Evolutionary conservation across 2,329 filamentous ascomycete genomes (phyloP).

Genomic region (Alternaria brassicicola): DNA sequence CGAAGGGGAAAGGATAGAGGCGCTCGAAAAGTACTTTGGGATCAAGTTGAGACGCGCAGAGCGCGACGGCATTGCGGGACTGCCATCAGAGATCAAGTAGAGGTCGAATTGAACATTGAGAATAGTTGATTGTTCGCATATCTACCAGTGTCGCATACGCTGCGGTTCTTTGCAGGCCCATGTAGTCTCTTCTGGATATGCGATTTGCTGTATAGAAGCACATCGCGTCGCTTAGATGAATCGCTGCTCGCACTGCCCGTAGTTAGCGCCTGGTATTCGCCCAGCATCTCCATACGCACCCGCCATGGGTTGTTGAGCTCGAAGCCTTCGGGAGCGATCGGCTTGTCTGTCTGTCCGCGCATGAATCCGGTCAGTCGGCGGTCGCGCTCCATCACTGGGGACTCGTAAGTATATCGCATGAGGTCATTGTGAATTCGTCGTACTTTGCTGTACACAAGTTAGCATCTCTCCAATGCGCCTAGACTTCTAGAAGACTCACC

Average conservation of each 20-base stretch:
- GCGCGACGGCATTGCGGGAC: constrained; percentile 46
- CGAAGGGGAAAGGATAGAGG: constrained; percentile 53
- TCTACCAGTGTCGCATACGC: constrained; percentile 18
- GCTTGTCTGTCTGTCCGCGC: constrained; percentile 66
- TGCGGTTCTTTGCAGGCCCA: not conserved
- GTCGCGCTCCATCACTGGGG: constrained; percentile 70
- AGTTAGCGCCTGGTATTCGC: constrained; percentile 32
- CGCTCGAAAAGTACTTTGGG: constrained; percentile 53
- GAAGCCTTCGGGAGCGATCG: constrained; percentile 65
- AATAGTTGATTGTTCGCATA: constrained; percentile 22
- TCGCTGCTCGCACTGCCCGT: constrained; percentile 46
- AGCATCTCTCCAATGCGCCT: constrained; percentile 41
- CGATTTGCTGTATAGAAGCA: not conserved
- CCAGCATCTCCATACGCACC: constrained; percentile 52
- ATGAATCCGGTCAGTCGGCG: constrained; percentile 65
- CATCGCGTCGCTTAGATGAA: constrained; percentile 35
- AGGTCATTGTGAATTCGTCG: constrained; percentile 43
- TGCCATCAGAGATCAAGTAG: constrained; percentile 44
- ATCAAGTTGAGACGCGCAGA: constrained; percentile 51
- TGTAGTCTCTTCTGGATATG: not conserved
- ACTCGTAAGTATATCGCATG: constrained; percentile 37
- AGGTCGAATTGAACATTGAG: constrained; percentile 4
- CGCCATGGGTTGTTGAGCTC: constrained; percentile 72
- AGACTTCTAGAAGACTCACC: constrained; percentile 53
- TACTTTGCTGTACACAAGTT: constrained; percentile 61